Percentiles rank a stretch among this genome's conserved stretches.
These are phyloP conservation scores for Coffea eugenioides DNA, from an alignment of 257 asterid species.

Conservation along the genomic window DNA sequence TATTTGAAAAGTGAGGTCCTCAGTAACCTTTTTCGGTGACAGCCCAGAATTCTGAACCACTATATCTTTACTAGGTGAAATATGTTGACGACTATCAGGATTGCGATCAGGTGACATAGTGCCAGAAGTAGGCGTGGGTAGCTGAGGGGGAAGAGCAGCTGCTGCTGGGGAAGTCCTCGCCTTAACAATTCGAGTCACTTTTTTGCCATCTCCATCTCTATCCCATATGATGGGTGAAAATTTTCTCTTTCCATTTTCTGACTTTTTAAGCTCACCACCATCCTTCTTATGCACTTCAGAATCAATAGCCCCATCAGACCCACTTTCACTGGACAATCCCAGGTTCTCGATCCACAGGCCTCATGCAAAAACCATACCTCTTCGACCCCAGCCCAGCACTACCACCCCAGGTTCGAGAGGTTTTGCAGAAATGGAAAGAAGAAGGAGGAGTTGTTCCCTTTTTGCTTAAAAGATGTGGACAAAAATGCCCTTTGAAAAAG, in stretches of 20 bases:
- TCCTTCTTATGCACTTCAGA: conserved; percentile 36
- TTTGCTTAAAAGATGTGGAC: too few relatives aligned
- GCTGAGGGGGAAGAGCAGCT: conserved; percentile 35
- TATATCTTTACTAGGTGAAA: conserved; percentile 22
- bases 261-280: conserved; percentile 32
- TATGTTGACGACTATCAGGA: conserved; percentile 22
- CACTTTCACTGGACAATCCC: conserved; percentile 79
- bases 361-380: conserved; percentile 29
- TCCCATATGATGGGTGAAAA: conserved; percentile 92
- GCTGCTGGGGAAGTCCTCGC: conserved; percentile 29
- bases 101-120: conserved; percentile 25
- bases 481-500: too few relatives aligned
- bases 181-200: conserved; percentile 31
- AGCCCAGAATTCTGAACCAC: conserved; percentile 29
- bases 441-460: too few relatives aligned
- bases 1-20: conserved; percentile 16
- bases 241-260: conserved; percentile 60
- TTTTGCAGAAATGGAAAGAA: too few relatives aligned
- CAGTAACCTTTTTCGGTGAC: conserved; percentile 31
- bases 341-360: conserved; percentile 61
- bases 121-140: conserved; percentile 28
- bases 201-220: conserved; percentile 69
- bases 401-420: conserved; percentile 13
- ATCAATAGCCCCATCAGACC: conserved; percentile 66
- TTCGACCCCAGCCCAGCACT: conserved; percentile 25